Evolutionary conservation across 345 rosid species (phyloP).

Genomic region (Syzygium aromaticum): DNA sequence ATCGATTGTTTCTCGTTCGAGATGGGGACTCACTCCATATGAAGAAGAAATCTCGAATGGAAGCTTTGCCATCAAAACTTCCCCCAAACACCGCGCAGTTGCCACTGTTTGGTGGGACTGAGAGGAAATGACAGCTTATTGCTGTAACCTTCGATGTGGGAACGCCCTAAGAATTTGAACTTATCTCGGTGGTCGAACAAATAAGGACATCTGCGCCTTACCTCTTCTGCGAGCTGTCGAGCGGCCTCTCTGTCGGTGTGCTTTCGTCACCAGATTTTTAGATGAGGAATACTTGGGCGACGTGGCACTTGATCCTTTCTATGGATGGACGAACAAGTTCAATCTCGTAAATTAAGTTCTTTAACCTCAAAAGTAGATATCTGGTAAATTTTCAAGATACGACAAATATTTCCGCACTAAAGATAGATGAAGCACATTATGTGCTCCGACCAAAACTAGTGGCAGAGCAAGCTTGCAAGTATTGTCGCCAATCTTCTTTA

Average conservation of each 20-base stretch:
- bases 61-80: not conserved
- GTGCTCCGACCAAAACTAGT: not conserved
- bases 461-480: not conserved
- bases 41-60: not conserved
- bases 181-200: not conserved
- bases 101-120: not conserved
- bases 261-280: not conserved
- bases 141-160: not conserved
- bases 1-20: not conserved
- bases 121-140: not conserved
- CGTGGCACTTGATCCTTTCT: not conserved
- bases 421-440: not conserved
- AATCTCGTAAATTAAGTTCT: not conserved
- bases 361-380: not conserved
- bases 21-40: not conserved
- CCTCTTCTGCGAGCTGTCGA: not conserved
- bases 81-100: not conserved
- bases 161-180: not conserved
- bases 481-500: rapidly evolving
- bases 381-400: not conserved
- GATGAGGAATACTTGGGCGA: not conserved
- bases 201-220: not conserved
- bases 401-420: not conserved
- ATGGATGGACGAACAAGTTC: not conserved
- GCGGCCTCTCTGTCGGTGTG: not conserved